Evolutionary conservation across 495 filamentous ascomycete genomes (phyloP), one percentile per base, ranked within the genome.

Genomic region (Haplographium delicatum): DNA sequence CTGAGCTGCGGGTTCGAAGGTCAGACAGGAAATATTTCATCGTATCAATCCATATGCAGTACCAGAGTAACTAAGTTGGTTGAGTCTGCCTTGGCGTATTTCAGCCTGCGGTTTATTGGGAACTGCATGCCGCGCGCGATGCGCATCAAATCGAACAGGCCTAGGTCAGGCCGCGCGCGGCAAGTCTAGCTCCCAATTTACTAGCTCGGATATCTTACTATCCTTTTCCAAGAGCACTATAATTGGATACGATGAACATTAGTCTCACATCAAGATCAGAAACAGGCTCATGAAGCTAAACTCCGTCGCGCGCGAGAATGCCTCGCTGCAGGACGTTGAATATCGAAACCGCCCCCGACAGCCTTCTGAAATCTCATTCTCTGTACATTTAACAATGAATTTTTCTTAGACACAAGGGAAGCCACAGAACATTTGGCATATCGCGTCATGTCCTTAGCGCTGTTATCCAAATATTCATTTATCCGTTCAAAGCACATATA

Each of bases 61-160:
- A n/a, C n/a, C n/a, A n/a, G n/a, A n/a, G n/a, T n/a, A n/a, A n/a
- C n/a, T n/a, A n/a, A n/a, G n/a, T n/a, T n/a, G n/a, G n/a, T n/a
- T n/a, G n/a, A n/a, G n/a, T n/a, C n/a, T n/a, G n/a, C n/a, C n/a
- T n/a, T n/a, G n/a, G n/a, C n/a, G n/a, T n/a, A n/a, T n/a, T n/a
- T n/a, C 46, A 49, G 33, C 20, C 19, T 5, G 25, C 16, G 15
- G 23, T 57, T 46, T 24, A n/a, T 47, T 16, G 16, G 33, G 54
- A 53, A 47, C 56, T 56, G 62, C 56, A 62, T 54, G 38, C 59
- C 61, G 59, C 53, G 58, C 53, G 61, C 23, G 59, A 55, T 44
- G 52, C 39, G 45, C 42, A 31, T 28, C 34, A 49, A 52, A 50
- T 27, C 26, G 33, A 53, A 26, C 8, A 47, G 16, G 43, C 42